These are phyloP conservation scores for Candida coquimbonensis DNA, from an alignment of 805 yeast species.

Conservation along the genomic window DNA sequence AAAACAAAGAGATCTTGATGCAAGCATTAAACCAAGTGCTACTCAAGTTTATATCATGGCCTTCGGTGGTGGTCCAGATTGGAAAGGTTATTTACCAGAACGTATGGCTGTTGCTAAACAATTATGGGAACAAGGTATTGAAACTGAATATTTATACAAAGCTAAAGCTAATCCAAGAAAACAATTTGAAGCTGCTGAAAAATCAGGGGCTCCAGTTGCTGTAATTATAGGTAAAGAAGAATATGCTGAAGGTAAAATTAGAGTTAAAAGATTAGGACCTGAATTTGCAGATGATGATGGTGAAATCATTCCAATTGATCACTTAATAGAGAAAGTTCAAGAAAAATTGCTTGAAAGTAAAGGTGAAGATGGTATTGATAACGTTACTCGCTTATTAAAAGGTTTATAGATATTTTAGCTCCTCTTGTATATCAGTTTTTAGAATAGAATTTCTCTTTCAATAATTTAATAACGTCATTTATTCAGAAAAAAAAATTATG, in stretches of 20 bases:
- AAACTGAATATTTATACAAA: slow-evolving; percentile 87
- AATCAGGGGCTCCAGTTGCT: slow-evolving; percentile 82
- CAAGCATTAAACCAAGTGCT: slow-evolving; percentile 63
- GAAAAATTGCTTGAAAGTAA: slow-evolving; percentile 44
- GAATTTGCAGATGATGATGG: slow-evolving; percentile 88
- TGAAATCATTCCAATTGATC: slow-evolving; percentile 56
- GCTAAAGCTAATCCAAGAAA: slow-evolving; percentile 91
- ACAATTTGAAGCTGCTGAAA: slow-evolving; percentile 97
- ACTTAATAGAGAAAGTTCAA: slow-evolving; percentile 48
- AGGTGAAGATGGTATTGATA: slow-evolving; percentile 47
- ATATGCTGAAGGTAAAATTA: slow-evolving; percentile 63
- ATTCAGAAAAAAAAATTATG: not conserved
- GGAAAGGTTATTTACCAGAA: slow-evolving; percentile 89
- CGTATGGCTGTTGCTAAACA: slow-evolving; percentile 80
- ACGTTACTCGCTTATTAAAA: slow-evolving; percentile 54
- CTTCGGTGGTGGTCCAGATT: slow-evolving; percentile 95
- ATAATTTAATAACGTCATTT: not conserved
- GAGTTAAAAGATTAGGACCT: slow-evolving; percentile 84
- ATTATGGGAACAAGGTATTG: slow-evolving; percentile 85
- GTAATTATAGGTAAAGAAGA: slow-evolving; percentile 96
- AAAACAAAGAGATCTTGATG: slow-evolving; percentile 62
- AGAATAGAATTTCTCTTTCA: too few species aligned
- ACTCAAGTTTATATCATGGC: slow-evolving; percentile 97
- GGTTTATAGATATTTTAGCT: slow-evolving; percentile 32
- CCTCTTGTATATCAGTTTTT: not conserved